These are phyloP conservation scores for Aureobasidium sp. DNA, from an alignment of 2,329 filamentous ascomycete species.

Conservation along the genomic window DNA sequence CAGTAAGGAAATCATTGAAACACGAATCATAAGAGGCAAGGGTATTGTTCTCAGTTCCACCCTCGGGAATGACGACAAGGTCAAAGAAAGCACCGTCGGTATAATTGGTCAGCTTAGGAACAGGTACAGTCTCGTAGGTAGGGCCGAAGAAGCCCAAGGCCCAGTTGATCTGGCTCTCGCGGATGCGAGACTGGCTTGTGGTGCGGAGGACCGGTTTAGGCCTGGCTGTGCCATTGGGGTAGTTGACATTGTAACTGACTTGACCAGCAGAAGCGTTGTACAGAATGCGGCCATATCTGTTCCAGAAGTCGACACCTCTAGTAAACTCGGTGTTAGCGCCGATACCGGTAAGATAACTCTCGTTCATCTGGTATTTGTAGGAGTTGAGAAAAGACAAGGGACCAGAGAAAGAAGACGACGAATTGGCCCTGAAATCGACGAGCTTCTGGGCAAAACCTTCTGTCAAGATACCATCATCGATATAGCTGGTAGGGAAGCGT, in stretches of 20 bases:
- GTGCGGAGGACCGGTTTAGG: conserved; percentile 48
- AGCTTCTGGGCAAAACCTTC: conserved; percentile 45
- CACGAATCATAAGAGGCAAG: conserved; percentile 48
- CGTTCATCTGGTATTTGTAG: conserved; percentile 43
- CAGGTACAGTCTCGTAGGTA: conserved; percentile 34
- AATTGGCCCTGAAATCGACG: conserved; percentile 36
- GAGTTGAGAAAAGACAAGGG: conserved; percentile 48
- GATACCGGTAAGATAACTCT: conserved; percentile 37
- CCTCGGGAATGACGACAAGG: conserved; percentile 46
- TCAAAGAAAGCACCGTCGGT: conserved; percentile 37
- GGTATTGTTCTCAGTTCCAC: conserved; percentile 46
- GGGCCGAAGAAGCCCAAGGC: conserved; percentile 48
- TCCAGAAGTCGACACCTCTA: conserved; percentile 48
- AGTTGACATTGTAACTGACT: conserved; percentile 43
- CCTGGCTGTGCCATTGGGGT: conserved; percentile 41
- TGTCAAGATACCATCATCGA: conserved; percentile 46
- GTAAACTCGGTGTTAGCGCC: conserved; percentile 47
- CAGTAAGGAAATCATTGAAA: conserved; percentile 33
- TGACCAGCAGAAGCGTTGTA: conserved; percentile 45
- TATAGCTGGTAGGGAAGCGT: conserved; percentile 42
- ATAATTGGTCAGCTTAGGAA: conserved; percentile 35
- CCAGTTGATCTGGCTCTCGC: conserved; percentile 50
- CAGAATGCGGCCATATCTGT: conserved; percentile 47
- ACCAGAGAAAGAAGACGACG: conserved; percentile 35
- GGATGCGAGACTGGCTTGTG: conserved; percentile 48